Evolutionary conservation across 345 rosid species (phyloP).

Genomic region (Pelargonium nanum): DNA sequence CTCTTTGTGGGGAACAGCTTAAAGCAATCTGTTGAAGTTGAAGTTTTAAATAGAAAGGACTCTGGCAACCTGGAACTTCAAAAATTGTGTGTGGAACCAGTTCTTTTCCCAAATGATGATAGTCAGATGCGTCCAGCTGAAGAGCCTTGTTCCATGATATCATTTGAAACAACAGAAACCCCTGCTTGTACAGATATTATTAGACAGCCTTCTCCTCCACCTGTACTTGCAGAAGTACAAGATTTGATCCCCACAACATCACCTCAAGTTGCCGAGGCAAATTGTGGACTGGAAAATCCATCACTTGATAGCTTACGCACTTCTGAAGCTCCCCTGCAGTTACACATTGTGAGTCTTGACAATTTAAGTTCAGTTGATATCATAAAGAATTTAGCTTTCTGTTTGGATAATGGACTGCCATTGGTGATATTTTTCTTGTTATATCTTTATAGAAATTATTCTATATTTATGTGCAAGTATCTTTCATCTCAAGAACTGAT

Average conservation of each 20-base stretch:
- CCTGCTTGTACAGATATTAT: slow-evolving; percentile 31
- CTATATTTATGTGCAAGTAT: background rate
- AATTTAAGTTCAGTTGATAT: slow-evolving; percentile 1
- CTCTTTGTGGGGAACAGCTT: slow-evolving; percentile 35
- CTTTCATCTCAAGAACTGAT: slow-evolving; percentile 10
- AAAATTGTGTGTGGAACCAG: slow-evolving; percentile 29
- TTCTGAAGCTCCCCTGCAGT: slow-evolving; percentile 67
- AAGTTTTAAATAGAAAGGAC: slow-evolving; percentile 27
- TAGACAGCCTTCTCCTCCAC: slow-evolving; percentile 94
- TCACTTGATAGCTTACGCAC: slow-evolving; percentile 37
- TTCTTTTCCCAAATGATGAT: slow-evolving; percentile 18
- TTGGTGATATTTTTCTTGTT: background rate
- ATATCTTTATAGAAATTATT: background rate
- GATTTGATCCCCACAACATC: slow-evolving; percentile 50
- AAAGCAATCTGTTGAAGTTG: slow-evolving; percentile 30
- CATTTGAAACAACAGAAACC: slow-evolving; percentile 65
- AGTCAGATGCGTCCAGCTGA: slow-evolving; percentile 27
- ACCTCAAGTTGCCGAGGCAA: slow-evolving; percentile 37
- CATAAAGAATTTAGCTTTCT: background rate
- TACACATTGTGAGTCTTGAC: slow-evolving; percentile 69
- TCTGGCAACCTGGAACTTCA: slow-evolving; percentile 28
- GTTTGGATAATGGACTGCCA: background rate
- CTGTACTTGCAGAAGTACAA: slow-evolving; percentile 87
- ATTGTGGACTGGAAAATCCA: slow-evolving; percentile 39
- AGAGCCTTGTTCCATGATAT: slow-evolving; percentile 70